Evolutionary conservation across 2,329 filamentous ascomycete genomes (phyloP), one percentile per base, ranked within the genome.

Genomic region (Fusarium aywerte): DNA sequence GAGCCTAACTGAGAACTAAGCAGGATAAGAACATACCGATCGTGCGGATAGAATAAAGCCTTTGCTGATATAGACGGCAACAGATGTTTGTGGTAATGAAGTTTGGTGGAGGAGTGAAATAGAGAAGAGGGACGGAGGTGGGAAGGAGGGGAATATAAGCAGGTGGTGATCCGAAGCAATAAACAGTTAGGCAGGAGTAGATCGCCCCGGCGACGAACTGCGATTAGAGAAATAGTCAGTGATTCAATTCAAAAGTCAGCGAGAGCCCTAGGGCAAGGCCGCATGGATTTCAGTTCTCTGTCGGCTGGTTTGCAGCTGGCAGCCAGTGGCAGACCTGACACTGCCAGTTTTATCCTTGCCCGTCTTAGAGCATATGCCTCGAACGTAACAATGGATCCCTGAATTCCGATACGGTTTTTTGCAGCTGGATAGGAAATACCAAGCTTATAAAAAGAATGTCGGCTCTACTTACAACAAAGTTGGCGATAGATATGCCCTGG

Each of bases 231-330:
- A 53, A 38, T 27, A 36, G 40, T n/a, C 56, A 54, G 58, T 72
- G 70, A 72, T 67, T 73, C 67, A 65, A 33, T 64, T 70, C 61
- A 60, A 20, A 33, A 36, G 20, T 32, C 40, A 39, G 44, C 18
- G 38, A 50, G 47, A 52, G 52, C 51, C n/a, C 11, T 20, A 58
- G 29, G 32, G 47, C 50, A 31, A 38, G 48, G 32, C 23, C 18
- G 20, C 35, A 47, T 10, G 12, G 20, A 15, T 32, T 10, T 42
- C 20, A 33, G 38, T 55, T 64, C 38, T 58, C 52, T 60, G 47
- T 35, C 48, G 39, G 58, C 52, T 51, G 67, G 27, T 40, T 31
- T 20, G 39, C 59, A 65, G 51, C 56, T 68, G 65, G 56, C 56
- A 48, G 44, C 42, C 51, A 48, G 50, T 58, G 56, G 36, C 64